Percentiles rank a stretch among this genome's conserved stretches.
Conservation (phyloP, 495 filamentous ascomycete species). For the Hyaloscypha variabilis region DNA sequence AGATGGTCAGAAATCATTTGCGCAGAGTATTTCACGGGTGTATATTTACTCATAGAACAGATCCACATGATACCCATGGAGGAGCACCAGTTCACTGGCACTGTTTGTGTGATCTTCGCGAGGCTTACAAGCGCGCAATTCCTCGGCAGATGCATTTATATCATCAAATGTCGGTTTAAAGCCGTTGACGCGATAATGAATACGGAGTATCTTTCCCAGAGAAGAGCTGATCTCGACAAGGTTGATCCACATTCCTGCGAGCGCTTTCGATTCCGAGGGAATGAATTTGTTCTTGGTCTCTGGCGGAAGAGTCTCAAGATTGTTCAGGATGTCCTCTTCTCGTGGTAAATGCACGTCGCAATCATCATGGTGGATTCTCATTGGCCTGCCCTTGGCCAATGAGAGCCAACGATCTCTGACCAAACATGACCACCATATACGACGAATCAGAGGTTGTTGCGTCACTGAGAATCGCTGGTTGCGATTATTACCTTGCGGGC, state of each 20-base stretch:
- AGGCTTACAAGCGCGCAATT: slow-evolving; percentile 10
- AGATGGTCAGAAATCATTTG: background rate
- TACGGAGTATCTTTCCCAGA: slow-evolving; percentile 21
- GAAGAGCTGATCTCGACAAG: slow-evolving; percentile 20
- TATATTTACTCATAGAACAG: slow-evolving; percentile 22
- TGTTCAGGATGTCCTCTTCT: slow-evolving; percentile 66
- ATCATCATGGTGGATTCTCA: slow-evolving; percentile 82
- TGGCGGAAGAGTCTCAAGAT: slow-evolving; percentile 26
- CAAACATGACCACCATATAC: slow-evolving; percentile 91
- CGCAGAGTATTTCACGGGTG: background rate
- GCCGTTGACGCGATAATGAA: slow-evolving; percentile 26
- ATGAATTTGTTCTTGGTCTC: slow-evolving; percentile 12
- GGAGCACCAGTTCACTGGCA: slow-evolving; percentile 9
- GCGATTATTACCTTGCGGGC: slow-evolving; percentile 73
- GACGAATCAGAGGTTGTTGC: slow-evolving; percentile 65
- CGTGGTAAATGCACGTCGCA: slow-evolving; percentile 84
- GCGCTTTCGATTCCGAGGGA: slow-evolving; percentile 8
- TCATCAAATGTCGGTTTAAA: slow-evolving; percentile 7
- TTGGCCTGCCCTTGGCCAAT: slow-evolving; percentile 82
- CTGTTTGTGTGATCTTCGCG: background rate
- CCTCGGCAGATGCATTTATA: slow-evolving; percentile 19
- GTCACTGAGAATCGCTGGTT: slow-evolving; percentile 61
- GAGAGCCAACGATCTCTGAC: slow-evolving; percentile 86
- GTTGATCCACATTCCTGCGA: slow-evolving; percentile 27
- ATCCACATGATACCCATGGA: slow-evolving; percentile 21